Evolutionary conservation across 495 filamentous ascomycete genomes (phyloP).

Genomic region (Podospora comata): DNA sequence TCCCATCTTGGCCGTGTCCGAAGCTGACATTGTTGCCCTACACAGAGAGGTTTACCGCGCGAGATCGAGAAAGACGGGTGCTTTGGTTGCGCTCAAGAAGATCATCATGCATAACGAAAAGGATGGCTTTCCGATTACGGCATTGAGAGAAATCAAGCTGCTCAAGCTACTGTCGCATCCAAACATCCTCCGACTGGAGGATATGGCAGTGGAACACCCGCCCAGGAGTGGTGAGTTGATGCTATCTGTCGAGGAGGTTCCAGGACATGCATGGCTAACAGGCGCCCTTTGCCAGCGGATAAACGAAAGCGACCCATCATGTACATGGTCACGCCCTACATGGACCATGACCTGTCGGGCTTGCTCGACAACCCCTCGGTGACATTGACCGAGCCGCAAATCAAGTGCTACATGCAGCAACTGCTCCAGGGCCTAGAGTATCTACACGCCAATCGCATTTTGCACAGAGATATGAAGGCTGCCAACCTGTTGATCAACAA

Average conservation of each 20-base stretch:
- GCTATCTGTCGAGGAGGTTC: neutral
- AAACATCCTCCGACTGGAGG: slow-evolving; percentile 83
- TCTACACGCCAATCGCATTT: slow-evolving; percentile 82
- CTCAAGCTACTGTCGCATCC: slow-evolving; percentile 88
- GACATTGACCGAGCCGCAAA: slow-evolving; percentile 79
- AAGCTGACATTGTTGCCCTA: slow-evolving; percentile 20
- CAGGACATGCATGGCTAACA: neutral
- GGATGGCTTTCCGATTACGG: slow-evolving; percentile 78
- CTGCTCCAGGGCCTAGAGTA: slow-evolving; percentile 86
- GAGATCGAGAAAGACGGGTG: slow-evolving; percentile 66
- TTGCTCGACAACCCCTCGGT: slow-evolving; percentile 92
- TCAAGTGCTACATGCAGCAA: slow-evolving; percentile 97
- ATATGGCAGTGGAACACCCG: slow-evolving; percentile 88
- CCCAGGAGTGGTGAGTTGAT: slow-evolving; percentile 58
- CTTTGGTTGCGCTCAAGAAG: slow-evolving; percentile 88
- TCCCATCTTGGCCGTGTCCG: slow-evolving; percentile 9
- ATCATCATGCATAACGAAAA: slow-evolving; percentile 85
- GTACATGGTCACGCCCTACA: slow-evolving; percentile 99
- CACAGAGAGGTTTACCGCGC: slow-evolving; percentile 87
- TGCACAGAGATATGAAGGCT: slow-evolving; percentile 98
- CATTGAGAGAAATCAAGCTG: slow-evolving; percentile 87
- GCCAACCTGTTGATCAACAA: slow-evolving; percentile 98
- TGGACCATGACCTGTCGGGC: slow-evolving; percentile 97
- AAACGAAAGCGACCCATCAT: slow-evolving; percentile 81
- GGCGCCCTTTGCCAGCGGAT: slow-evolving; percentile 47